Percentiles rank a stretch among this genome's conserved stretches.
These are phyloP conservation scores for Galium porrigens DNA, from an alignment of 305 asterid species.

Conservation along the genomic window DNA sequence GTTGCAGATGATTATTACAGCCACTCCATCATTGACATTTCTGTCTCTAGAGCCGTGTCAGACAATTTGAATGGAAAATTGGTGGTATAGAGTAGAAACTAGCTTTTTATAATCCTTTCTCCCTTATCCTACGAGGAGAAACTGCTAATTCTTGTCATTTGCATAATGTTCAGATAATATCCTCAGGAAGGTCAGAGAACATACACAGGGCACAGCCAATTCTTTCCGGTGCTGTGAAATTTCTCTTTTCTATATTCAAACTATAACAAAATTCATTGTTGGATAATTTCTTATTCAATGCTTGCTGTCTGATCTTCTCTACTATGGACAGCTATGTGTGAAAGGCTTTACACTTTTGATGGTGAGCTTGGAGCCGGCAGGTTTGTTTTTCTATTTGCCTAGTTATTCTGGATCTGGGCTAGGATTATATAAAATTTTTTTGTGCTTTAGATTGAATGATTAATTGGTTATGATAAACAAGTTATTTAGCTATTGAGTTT, in stretches of 20 bases:
- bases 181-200: slow-evolving; percentile 63
- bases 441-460: background rate
- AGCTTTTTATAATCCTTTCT: slow-evolving; percentile 8
- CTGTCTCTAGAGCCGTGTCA: slow-evolving; percentile 41
- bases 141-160: slow-evolving; percentile 14
- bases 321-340: slow-evolving; percentile 60
- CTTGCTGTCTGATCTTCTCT: slow-evolving; percentile 18
- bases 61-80: slow-evolving; percentile 43
- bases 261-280: slow-evolving; percentile 10
- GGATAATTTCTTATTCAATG: slow-evolving; percentile 8
- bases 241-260: slow-evolving; percentile 18
- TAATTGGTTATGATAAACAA: background rate
- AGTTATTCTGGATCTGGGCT: slow-evolving; percentile 9
- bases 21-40: slow-evolving; percentile 46
- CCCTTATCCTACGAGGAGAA: slow-evolving; percentile 15
- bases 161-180: slow-evolving; percentile 43
- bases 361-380: slow-evolving; percentile 82
- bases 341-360: slow-evolving; percentile 44
- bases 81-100: slow-evolving; percentile 33
- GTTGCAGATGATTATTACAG: slow-evolving; percentile 48
- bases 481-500: background rate
- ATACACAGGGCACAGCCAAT: slow-evolving; percentile 48
- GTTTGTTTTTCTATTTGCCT: slow-evolving; percentile 29
- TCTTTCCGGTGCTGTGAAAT: slow-evolving; percentile 52
- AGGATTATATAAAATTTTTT: slow-evolving; percentile 10